Conservation (phyloP, 768 basidiomycete species). For the Psilocybe tampanensis region DNA sequence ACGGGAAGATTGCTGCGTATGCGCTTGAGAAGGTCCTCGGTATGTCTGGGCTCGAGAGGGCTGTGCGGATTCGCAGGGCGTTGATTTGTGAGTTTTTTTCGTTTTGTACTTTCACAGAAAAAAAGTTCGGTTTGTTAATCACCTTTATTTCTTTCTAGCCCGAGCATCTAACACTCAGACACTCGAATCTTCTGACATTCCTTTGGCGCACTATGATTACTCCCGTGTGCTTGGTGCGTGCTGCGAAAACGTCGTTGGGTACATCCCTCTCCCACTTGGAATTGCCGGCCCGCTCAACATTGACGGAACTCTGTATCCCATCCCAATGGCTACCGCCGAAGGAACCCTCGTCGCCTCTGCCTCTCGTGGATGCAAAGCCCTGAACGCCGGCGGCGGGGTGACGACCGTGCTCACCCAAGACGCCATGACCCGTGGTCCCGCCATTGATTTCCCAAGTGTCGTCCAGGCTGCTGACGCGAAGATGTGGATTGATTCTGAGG, state of each 20-base stretch:
- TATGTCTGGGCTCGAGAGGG: conserved; percentile 69
- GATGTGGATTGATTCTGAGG: conserved; percentile 82
- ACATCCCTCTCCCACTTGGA: conserved; percentile 94
- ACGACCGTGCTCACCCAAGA: conserved; percentile 91
- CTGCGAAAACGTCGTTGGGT: conserved; percentile 98
- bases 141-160: conserved; percentile 46
- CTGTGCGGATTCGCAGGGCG: conserved; percentile 84
- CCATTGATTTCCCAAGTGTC: conserved; percentile 90
- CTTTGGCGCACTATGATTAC: conserved; percentile 89
- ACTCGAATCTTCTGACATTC: conserved; percentile 81
- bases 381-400: conserved; percentile 95
- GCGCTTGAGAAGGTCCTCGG: conserved; percentile 94
- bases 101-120: background rate
- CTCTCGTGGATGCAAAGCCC: conserved; percentile 96
- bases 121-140: background rate
- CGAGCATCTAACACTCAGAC: conserved; percentile 84
- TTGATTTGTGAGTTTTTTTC: conserved; percentile 75
- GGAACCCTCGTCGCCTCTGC: conserved; percentile 98
- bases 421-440: conserved; percentile 99
- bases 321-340: conserved; percentile 99
- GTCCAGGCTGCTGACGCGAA: conserved; percentile 81
- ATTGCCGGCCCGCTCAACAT: conserved; percentile 94
- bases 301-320: conserved; percentile 81
- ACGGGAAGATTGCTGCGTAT: conserved; percentile 94
- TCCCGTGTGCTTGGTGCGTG: conserved; percentile 93